Evolutionary conservation across 2,329 filamentous ascomycete species (phyloP), one percentile per base, ranked within the genome.

Genomic region (Cladosporium sp.): DNA sequence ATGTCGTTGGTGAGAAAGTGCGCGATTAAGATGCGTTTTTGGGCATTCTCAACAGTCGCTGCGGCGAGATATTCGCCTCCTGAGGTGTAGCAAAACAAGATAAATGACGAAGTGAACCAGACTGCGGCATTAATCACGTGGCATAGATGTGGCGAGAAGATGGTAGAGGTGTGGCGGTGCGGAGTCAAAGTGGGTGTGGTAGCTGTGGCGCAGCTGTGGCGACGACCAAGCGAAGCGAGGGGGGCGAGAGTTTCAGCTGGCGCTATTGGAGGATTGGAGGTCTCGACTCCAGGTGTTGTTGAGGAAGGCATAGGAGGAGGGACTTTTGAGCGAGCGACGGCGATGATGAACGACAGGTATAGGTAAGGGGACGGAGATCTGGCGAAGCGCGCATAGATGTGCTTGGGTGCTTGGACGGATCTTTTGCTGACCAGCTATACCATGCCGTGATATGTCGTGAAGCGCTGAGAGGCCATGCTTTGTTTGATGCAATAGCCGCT

Each of bases 11-110:
- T 36, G 34, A 44, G 32, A 6, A 18, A 14, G 15, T 59, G 57
- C 57, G 57, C 57, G 57, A 59, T 59, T 59, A 59, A 59, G 24
- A 11, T 15, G 55, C 32, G 12, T 11, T 58, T 34, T 34, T 41
- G 18, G 14, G n/a, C 34, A n/a, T 58, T 10, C 34, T 26, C 34
- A 58, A 58, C 55, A 26, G 32, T 28, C 38, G 21, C 55, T 41
- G 55, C 55, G 34, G 55, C 32, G 49, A 36, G 3, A 26, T 12
- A 14, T 24, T 58, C 21, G 55, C 55, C 55, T 41, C 34, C 30
- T 34, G 28, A 21, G 28, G 52, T 30, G 26, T 55, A 55, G 28
- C 8, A 55, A 30, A 24, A 14, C 28, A 55, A n/a, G 32, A 14
- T 34, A 24, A 34, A n/a, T 55, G 18, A 55, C 28, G 28, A 55